Evolutionary conservation across 805 yeast genomes (phyloP), one percentile per base, ranked within the genome.

Genomic region (Danielia oregonensis): DNA sequence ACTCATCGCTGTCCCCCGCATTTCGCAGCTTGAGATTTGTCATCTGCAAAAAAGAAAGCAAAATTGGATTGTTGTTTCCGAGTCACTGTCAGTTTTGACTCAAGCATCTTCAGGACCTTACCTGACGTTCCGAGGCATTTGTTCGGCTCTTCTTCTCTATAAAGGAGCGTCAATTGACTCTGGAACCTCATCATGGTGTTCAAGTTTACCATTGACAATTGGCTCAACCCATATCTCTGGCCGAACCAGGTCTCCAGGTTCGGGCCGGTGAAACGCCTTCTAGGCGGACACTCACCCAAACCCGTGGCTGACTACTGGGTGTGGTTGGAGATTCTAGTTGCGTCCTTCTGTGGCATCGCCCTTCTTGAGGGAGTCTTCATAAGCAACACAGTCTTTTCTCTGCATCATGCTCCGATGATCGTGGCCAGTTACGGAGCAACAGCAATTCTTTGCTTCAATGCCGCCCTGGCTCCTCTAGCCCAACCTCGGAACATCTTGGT

Each of bases 401-500:
- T 42, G 14, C 68, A 64, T 39, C 48, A 57, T 33, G 70, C 74
- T 0, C 79, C 79, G 3, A 48, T 63, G 8, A 62, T 76, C n/a
- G 58, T 75, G 25, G 80, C 79, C 3, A 60, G 71, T 42, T 75
- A 75, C 43, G 86, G 81, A 0, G 87, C 87, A 0, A 61, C 79
- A 2, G 82, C 84, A 1, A 71, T 80, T 23, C 58, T 80, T 9
- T 58, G 75, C 26, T 80, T 72, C 55, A 79, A 79, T 48, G 71
- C 75, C 2, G 57, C 62, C n/a, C 66, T 53, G 14, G 71, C 73
- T 0, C 86, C 86, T 1, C 55, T 80, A 29, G 76, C 84, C 1
- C 86, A 80, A 57, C 86, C 87, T 0, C 54, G 86, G 30, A 76
- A 74, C 49, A 58, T 79, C 2, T 31, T 79, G 9, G 25, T 74